phyloP scores from a whole-genome alignment of 305 asterid species.

The Ajuga reptans region DNA sequence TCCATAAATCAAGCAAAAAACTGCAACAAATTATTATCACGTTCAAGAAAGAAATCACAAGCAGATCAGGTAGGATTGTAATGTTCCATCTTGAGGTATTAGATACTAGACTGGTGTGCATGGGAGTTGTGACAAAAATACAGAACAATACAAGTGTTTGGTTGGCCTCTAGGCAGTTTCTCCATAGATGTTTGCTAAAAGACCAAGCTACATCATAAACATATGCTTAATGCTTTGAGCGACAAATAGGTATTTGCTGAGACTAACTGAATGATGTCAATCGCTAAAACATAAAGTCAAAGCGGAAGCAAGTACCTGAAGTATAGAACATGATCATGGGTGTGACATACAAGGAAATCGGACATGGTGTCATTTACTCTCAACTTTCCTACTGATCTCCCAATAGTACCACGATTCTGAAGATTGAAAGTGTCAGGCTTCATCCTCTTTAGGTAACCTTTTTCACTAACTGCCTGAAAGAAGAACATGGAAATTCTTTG shows the following conservation, averaged over 20 bases:
- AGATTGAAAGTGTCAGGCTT: slow-evolving; percentile 88
- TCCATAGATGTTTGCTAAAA: neutral
- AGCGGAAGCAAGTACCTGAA: slow-evolving; percentile 61
- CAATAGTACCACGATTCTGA: slow-evolving; percentile 92
- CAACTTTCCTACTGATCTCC: slow-evolving; percentile 94
- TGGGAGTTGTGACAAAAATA: neutral
- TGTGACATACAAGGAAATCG: slow-evolving; percentile 83
- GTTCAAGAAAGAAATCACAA: neutral
- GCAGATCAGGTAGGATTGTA: neutral
- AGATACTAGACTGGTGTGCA: neutral
- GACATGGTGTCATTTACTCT: slow-evolving; percentile 91
- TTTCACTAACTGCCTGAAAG: slow-evolving; percentile 90
- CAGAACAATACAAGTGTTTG: neutral
- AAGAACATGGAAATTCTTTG: slow-evolving; percentile 15
- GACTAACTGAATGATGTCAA: slow-evolving; percentile 13
- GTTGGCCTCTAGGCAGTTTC: neutral
- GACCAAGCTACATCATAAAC: neutral
- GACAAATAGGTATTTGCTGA: neutral
- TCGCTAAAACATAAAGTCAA: neutral
- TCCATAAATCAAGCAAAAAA: neutral
- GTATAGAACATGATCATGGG: slow-evolving; percentile 88
- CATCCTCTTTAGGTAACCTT: slow-evolving; percentile 97
- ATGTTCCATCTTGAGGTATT: neutral
- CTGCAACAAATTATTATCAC: neutral
- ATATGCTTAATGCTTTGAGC: slow-evolving; percentile 8